Evolutionary conservation across 306 rosid genomes (phyloP).

Genomic region (Amphicarpaea edgeworthii): DNA sequence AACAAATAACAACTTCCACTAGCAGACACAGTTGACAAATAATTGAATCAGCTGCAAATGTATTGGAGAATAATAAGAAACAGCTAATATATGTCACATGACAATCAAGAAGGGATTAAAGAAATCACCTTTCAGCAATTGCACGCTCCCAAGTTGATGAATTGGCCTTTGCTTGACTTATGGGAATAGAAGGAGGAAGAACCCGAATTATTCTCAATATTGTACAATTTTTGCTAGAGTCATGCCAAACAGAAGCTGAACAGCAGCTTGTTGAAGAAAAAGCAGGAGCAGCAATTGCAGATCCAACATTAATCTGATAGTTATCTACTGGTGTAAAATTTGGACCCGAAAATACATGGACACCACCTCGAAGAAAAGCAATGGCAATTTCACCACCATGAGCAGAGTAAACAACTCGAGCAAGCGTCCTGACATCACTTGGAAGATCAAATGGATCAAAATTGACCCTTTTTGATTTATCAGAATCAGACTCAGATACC

Average conservation of each 20-base stretch:
- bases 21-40: constrained; percentile 24
- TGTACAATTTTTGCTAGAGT: constrained; percentile 73
- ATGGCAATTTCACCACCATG: constrained; percentile 98
- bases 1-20: constrained; percentile 33
- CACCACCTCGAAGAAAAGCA: constrained; percentile 94
- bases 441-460: constrained; percentile 98
- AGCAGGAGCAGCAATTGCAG: constrained; percentile 95
- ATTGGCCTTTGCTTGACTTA: constrained; percentile 72
- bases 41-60: constrained; percentile 27
- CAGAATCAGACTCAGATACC: constrained; percentile 56
- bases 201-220: constrained; percentile 88
- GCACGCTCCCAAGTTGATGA: constrained; percentile 91
- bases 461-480: constrained; percentile 65
- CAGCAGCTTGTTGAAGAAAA: constrained; percentile 98
- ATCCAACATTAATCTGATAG: constrained; percentile 92
- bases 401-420: constrained; percentile 92
- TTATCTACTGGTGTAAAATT: constrained; percentile 80
- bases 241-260: constrained; percentile 99
- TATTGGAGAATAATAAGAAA: constrained; percentile 36
- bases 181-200: constrained; percentile 92
- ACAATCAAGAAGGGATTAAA: constrained; percentile 26
- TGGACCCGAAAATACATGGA: constrained; percentile 92
- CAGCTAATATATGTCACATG: constrained; percentile 1
- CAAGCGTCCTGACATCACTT: constrained; percentile 94
- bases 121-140: constrained; percentile 91